Conservation (phyloP, 805 yeast genomes). For the Nakazawaea ishiwadae region DNA sequence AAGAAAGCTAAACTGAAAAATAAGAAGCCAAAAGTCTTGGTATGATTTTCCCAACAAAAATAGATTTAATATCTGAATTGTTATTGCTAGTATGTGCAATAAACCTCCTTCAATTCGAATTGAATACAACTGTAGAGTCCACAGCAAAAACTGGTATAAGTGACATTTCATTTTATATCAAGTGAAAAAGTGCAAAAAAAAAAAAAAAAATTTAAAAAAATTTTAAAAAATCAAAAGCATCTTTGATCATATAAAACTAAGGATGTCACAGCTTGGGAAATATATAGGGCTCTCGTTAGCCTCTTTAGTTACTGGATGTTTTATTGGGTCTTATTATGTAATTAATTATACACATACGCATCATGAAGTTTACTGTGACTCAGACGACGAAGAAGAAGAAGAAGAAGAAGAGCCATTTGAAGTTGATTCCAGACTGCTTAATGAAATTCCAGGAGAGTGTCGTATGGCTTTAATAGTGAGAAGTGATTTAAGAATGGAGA, state of each 20-base stretch:
- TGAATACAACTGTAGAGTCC: too few species aligned
- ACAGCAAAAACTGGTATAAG: too few species aligned
- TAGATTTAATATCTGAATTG: too few species aligned
- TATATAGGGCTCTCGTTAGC: background rate
- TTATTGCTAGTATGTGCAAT: too few species aligned
- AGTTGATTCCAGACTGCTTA: constrained; percentile 55
- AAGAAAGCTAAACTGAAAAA: constrained; percentile 41
- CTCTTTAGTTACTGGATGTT: background rate
- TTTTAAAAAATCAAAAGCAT: background rate
- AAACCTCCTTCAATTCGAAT: too few species aligned
- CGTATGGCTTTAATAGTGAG: constrained; percentile 86
- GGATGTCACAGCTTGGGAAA: background rate
- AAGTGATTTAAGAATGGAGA: constrained; percentile 85
- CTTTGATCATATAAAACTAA: background rate
- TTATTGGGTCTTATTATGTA: background rate
- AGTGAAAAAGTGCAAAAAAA: background rate
- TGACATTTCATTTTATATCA: constrained; percentile 10
- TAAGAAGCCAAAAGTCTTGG: constrained; percentile 30
- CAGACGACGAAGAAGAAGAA: constrained; percentile 33
- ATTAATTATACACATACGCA: too few species aligned
- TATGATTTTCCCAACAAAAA: too few species aligned
- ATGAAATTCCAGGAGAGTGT: constrained; percentile 72
- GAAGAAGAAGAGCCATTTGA: constrained; percentile 52
- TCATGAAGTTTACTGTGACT: constrained; percentile 26
- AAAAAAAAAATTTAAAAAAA: background rate